These are phyloP conservation scores for Mayamaea pseudoterrestris DNA, from an alignment of 108 stramenopile genomes.

Conservation along the genomic window DNA sequence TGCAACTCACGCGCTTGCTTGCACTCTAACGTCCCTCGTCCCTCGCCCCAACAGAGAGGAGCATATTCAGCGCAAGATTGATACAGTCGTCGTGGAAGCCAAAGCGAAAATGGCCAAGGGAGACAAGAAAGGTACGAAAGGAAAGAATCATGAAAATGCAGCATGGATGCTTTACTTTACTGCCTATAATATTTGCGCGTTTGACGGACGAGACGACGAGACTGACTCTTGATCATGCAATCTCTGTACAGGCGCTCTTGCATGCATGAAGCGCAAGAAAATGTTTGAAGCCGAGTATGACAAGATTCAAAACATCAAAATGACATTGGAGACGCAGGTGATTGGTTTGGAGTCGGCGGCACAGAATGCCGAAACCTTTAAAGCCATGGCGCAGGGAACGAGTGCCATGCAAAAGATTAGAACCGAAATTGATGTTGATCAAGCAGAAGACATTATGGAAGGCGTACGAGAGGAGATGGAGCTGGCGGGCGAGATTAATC, in stretches of 20 bases:
- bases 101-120: slow-evolving; percentile 90
- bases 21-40: no score
- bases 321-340: slow-evolving; percentile 89
- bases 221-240: not conserved
- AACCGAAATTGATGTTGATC: slow-evolving; percentile 82
- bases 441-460: slow-evolving; percentile 94
- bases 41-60: slow-evolving; percentile 27
- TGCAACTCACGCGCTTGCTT: no score
- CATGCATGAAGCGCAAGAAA: slow-evolving; percentile 95
- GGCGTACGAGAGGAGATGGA: slow-evolving; percentile 92
- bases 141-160: no score
- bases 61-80: slow-evolving; percentile 65
- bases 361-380: slow-evolving; percentile 89
- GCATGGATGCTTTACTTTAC: no score
- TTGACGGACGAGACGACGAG: not conserved
- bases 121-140: slow-evolving; percentile 92
- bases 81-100: slow-evolving; percentile 69
- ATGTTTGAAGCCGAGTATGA: slow-evolving; percentile 91
- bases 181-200: not conserved
- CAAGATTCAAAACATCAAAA: slow-evolving; percentile 92
- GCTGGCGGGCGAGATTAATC: slow-evolving; percentile 73
- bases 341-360: slow-evolving; percentile 92
- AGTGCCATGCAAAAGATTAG: slow-evolving; percentile 81
- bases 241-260: slow-evolving; percentile 65
- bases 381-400: slow-evolving; percentile 83